Conservation (phyloP, 345 rosid species). For the Linum lewisii region DNA sequence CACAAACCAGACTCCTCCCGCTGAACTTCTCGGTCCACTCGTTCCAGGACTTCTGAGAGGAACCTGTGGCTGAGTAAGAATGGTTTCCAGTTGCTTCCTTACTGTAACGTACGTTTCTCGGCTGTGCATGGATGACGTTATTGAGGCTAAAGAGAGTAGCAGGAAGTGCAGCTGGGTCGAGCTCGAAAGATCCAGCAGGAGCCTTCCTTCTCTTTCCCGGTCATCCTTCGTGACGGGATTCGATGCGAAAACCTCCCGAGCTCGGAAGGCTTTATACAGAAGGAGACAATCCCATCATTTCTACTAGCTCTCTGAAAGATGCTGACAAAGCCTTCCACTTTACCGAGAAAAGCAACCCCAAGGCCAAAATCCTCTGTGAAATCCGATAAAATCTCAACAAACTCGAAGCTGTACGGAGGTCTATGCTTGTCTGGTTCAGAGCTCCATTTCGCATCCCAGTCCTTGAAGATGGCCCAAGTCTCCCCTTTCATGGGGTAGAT, state of each 20-base stretch:
- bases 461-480: constrained; percentile 76
- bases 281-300: constrained; percentile 20
- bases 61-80: not conserved
- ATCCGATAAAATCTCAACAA: constrained; percentile 61
- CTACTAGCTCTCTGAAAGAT: constrained; percentile 34
- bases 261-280: constrained; percentile 35
- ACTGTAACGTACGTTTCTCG: constrained; percentile 14
- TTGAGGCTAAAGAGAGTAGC: constrained; percentile 10
- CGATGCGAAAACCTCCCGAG: constrained; percentile 66
- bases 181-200: constrained; percentile 70
- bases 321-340: constrained; percentile 72
- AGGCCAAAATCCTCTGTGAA: constrained; percentile 37
- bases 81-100: constrained; percentile 11
- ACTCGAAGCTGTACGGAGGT: constrained; percentile 42
- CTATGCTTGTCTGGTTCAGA: constrained; percentile 35
- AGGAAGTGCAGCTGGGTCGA: constrained; percentile 71
- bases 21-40: constrained; percentile 12
- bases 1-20: not conserved
- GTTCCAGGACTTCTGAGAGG: constrained; percentile 13
- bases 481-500: constrained; percentile 74
- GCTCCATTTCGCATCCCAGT: constrained; percentile 57
- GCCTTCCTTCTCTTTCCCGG: constrained; percentile 63
- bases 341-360: constrained; percentile 55
- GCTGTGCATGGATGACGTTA: constrained; percentile 7
- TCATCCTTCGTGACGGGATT: constrained; percentile 58